Percentiles rank a stretch among this genome's conserved stretches.
Conservation (phyloP, 2,329 filamentous ascomycete genomes). For the Fusarium pseudocircinatum region DNA sequence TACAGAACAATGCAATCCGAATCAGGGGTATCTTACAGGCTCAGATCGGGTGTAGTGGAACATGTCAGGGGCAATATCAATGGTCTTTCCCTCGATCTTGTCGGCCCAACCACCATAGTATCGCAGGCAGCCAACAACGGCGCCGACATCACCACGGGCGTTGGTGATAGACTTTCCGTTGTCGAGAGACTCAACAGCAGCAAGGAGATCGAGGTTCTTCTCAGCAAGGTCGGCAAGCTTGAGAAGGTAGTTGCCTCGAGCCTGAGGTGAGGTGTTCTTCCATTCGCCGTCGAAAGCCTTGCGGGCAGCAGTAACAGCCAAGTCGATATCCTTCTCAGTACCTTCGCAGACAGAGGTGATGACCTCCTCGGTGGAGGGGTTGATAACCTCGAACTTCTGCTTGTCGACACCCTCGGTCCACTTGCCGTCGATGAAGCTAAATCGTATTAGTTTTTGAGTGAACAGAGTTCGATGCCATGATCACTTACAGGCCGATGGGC, state of each 20-base stretch:
- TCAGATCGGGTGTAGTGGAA: constrained; percentile 85
- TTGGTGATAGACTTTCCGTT: constrained; percentile 84
- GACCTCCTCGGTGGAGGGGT: constrained; percentile 84
- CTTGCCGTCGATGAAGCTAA: constrained; percentile 91
- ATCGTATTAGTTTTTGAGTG: constrained; percentile 31
- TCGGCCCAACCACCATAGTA: constrained; percentile 86
- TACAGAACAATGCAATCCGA: background rate
- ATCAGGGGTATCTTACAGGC: constrained; percentile 62
- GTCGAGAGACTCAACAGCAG: constrained; percentile 86
- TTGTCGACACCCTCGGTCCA: constrained; percentile 83
- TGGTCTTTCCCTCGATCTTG: constrained; percentile 89
- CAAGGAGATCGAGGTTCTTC: constrained; percentile 79
- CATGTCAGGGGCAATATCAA: constrained; percentile 79
- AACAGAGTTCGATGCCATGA: background rate
- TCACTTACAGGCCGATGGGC: constrained; percentile 68
- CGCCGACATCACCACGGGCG: constrained; percentile 78
- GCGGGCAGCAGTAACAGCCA: constrained; percentile 86
- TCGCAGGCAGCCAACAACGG: constrained; percentile 75
- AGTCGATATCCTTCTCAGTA: constrained; percentile 84
- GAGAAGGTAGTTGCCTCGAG: constrained; percentile 74
- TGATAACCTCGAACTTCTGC: constrained; percentile 92
- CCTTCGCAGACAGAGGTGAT: constrained; percentile 86
- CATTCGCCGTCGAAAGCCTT: constrained; percentile 83
- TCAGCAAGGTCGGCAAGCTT: constrained; percentile 85
- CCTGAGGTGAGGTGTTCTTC: constrained; percentile 72